Conservation (phyloP, 139 green algal genomes). For the Haematococcus sp. region DNA sequence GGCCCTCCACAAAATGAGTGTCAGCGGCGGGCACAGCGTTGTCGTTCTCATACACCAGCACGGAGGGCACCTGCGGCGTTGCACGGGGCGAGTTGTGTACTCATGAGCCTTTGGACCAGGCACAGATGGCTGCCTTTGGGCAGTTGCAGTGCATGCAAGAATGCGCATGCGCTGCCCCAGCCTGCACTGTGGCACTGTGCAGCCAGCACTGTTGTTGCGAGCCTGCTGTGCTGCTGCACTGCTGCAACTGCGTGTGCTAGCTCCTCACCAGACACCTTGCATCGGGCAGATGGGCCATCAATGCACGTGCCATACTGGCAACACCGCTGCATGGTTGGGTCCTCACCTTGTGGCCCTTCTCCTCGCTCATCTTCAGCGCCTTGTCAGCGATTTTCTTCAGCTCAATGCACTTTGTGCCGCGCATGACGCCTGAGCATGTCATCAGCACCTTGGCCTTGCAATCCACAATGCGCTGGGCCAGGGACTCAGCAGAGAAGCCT, state of each 20-base stretch:
- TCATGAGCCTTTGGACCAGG: too few relatives aligned
- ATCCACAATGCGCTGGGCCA: constrained; percentile 58
- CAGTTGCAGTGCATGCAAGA: too few relatives aligned
- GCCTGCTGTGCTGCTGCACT: too few relatives aligned
- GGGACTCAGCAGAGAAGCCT: constrained; percentile 89
- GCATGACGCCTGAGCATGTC: constrained; percentile 72
- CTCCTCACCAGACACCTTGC: not conserved
- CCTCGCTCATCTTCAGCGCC: constrained; percentile 20
- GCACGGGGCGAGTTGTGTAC: too few relatives aligned
- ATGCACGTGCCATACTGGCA: not conserved
- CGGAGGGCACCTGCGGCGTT: constrained; percentile 30
- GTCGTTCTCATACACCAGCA: constrained; percentile 83
- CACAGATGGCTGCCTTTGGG: too few relatives aligned
- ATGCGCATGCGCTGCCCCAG: too few relatives aligned
- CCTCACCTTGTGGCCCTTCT: constrained; percentile 17
- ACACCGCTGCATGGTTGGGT: too few relatives aligned
- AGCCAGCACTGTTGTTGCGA: too few relatives aligned
- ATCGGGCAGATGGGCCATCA: not conserved
- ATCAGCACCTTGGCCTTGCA: constrained; percentile 69
- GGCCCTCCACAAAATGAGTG: constrained; percentile 39
- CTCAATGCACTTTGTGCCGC: constrained; percentile 63
- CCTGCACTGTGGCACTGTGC: too few relatives aligned
- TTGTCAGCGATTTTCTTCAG: constrained; percentile 70
- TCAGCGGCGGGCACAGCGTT: constrained; percentile 42
- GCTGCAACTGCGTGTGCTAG: too few relatives aligned